Percentiles rank a stretch among this genome's conserved stretches.
Evolutionary conservation across 441 rosid species (phyloP).

Genomic region (Croton laevigatus): DNA sequence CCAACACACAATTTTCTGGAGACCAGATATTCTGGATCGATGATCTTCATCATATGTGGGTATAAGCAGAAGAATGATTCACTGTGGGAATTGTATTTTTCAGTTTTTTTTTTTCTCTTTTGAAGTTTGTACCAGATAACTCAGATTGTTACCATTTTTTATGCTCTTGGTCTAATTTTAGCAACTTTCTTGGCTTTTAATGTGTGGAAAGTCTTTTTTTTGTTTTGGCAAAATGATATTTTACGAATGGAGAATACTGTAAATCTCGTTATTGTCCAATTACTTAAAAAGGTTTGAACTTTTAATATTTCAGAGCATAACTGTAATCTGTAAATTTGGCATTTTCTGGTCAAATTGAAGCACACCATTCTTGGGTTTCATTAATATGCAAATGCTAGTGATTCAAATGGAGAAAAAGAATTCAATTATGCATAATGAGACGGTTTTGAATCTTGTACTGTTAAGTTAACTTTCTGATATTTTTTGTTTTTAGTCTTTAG

Average conservation of each 20-base stretch:
- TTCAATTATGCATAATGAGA: background rate
- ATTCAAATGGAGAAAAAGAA: background rate
- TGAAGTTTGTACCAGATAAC: background rate
- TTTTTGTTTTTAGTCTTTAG: background rate
- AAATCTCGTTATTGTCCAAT: no score
- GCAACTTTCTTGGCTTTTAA: background rate
- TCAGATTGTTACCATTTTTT: background rate
- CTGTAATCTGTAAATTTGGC: no score
- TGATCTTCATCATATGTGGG: background rate
- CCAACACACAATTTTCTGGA: background rate
- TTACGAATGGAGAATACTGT: background rate
- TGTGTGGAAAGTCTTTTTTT: background rate
- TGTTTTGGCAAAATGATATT: background rate
- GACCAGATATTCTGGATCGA: background rate
- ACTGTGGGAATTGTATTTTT: background rate
- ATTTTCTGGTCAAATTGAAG: no score
- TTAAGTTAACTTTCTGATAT: background rate
- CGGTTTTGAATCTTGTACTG: background rate
- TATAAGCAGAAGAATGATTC: background rate
- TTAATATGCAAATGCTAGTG: background rate
- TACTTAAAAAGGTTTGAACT: no score
- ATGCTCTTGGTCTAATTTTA: background rate
- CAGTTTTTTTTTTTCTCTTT: background rate
- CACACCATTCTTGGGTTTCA: background rate
- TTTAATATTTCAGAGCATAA: no score